Conservation (phyloP, 108 stramenopile species). For the Cyclotella baltica region DNA sequence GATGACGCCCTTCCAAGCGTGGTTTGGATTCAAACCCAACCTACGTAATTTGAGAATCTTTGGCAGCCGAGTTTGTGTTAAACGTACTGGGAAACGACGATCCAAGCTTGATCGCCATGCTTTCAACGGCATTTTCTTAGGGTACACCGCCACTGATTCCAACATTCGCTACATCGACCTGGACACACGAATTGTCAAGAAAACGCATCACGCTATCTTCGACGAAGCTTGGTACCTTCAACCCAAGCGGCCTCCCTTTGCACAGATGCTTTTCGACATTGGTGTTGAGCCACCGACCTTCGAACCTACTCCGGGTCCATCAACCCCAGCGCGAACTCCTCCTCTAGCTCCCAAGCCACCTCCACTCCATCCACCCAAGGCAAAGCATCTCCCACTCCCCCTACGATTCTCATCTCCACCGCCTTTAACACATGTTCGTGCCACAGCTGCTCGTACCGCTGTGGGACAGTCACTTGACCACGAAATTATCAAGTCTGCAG, state of each 20-base stretch:
- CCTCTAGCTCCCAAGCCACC: too few relatives aligned
- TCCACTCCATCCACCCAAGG: too few relatives aligned
- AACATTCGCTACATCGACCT: too few relatives aligned
- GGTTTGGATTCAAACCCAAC: neutral
- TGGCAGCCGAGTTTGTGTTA: too few relatives aligned
- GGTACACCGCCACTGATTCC: conserved; percentile 11
- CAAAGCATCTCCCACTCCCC: too few relatives aligned
- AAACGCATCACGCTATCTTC: conserved; percentile 5
- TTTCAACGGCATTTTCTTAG: neutral
- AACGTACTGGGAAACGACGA: too few relatives aligned
- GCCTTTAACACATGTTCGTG: neutral
- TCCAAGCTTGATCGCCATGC: neutral
- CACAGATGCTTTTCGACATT: conserved; percentile 1
- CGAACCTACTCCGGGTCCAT: too few relatives aligned
- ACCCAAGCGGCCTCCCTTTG: too few relatives aligned
- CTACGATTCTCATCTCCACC: too few relatives aligned
- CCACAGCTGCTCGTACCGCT: neutral
- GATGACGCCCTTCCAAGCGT: too few relatives aligned
- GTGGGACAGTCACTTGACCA: neutral
- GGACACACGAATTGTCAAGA: neutral
- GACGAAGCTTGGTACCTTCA: too few relatives aligned
- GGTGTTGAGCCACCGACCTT: neutral
- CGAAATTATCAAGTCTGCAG: neutral
- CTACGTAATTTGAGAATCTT: neutral
- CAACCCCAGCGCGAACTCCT: too few relatives aligned